phyloP scores from a whole-genome alignment of 2,329 filamentous ascomycete genomes.

The Paecilomyces sp. region DNA sequence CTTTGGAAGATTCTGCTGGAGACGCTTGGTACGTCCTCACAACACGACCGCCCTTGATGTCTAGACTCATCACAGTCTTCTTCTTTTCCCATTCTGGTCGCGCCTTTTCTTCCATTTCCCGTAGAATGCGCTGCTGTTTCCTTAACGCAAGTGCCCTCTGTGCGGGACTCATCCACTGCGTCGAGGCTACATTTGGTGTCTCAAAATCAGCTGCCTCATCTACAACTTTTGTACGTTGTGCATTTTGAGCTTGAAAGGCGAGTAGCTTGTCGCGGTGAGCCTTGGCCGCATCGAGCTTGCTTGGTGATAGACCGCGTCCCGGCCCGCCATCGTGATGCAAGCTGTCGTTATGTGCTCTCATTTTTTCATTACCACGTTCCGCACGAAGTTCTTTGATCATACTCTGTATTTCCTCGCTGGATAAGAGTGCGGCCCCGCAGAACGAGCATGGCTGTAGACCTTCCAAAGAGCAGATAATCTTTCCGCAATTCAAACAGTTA shows the following conservation, averaged over 20 bases:
- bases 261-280: conserved; percentile 76
- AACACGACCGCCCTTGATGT: conserved; percentile 70
- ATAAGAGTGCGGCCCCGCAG: conserved; percentile 69
- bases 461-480: conserved; percentile 91
- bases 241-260: conserved; percentile 78
- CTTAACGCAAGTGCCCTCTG: conserved; percentile 79
- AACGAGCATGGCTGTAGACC: conserved; percentile 91
- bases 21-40: conserved; percentile 46
- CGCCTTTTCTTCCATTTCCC: conserved; percentile 82
- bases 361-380: conserved; percentile 79
- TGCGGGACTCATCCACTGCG: conserved; percentile 77
- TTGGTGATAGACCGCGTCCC: conserved; percentile 24
- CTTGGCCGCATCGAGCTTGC: conserved; percentile 61
- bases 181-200: conserved; percentile 53
- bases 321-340: conserved; percentile 30
- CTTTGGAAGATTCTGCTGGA: conserved; percentile 17
- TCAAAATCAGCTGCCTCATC: conserved; percentile 78
- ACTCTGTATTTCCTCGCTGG: conserved; percentile 64
- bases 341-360: conserved; percentile 66
- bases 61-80: conserved; percentile 75
- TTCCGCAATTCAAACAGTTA: conserved; percentile 87
- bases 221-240: conserved; percentile 71
- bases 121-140: conserved; percentile 72
- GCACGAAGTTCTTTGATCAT: conserved; percentile 80
- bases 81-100: conserved; percentile 85